Base-by-base conservation (phyloP, 2,329 filamentous ascomycete genomes). In the Alternaria conjuncta region DNA sequence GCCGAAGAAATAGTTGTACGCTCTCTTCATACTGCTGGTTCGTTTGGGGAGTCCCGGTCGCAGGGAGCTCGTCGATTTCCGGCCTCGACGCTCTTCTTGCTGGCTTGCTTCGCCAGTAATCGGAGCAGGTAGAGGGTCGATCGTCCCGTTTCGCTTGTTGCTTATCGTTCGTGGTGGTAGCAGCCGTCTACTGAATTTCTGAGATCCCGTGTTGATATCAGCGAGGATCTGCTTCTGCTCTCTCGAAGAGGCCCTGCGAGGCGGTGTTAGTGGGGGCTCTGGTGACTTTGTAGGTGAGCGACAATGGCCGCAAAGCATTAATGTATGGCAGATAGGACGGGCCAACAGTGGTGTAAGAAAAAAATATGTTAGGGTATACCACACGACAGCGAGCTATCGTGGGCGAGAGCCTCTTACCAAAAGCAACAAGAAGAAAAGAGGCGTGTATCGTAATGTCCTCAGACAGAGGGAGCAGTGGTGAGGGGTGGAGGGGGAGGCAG, bases 1-100 rank as follows among this genome's bases (percentile, higher is more conserved):
- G 50, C 78, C 78, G 62, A 81, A 81, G 55, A 81, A 80, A 64
- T 80, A 81, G 67, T 79, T 78, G 72, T 80, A 80, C 10, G 78
- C 78, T 61, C 78, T 72, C 64, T 74, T 73, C 79, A 81, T 81
- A 54, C 77, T 80, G 78, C 74, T 78, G 25, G 71, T 75, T 26
- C 78, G 75, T 61, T 78, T 78, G 60, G 75, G 77, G 20, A 79
- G 68, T 65, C 72, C 72, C n/a, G 77, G 77, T 53, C 77, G 74
- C 54, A 66, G 61, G 51, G 72, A 71, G 41, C 47, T 73, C 11
- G 73, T 72, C 30, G 77, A 78, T 61, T 73, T 75, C 20, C 78
- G 76, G 60, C 76, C 75, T 71, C 75, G 65, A 51, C 75, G 71
- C 46, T 77, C 73, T 60, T 76, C 72, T 51, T 69, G 69, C 50